Conservation (phyloP, 441 rosid species). For the Erodium chrysanthum region DNA sequence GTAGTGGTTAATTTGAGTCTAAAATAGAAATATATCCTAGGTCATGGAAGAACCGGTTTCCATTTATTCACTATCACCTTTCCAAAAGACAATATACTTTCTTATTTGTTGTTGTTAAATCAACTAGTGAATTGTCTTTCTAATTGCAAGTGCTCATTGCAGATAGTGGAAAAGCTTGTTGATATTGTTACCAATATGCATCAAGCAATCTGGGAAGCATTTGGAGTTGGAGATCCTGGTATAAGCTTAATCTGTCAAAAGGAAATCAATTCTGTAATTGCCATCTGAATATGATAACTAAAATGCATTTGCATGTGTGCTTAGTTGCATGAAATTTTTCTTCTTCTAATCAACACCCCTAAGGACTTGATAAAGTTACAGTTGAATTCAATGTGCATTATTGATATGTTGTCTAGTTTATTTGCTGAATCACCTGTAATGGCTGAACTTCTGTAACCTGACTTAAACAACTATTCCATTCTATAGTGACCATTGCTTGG, state of each 20-base stretch:
- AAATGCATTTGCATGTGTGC: background rate
- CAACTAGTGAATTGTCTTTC: background rate
- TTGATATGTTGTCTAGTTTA: too few species aligned
- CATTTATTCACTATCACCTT: background rate
- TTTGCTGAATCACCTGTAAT: too few species aligned
- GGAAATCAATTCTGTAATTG: background rate
- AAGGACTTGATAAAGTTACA: too few species aligned
- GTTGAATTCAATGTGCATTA: too few species aligned
- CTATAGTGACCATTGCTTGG: too few species aligned
- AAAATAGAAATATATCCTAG: background rate
- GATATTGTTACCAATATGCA: slow-evolving; percentile 63
- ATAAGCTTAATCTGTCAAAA: slow-evolving; percentile 14
- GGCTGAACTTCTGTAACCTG: too few species aligned
- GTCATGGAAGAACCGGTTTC: background rate
- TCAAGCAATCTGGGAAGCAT: slow-evolving; percentile 65
- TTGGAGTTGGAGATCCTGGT: slow-evolving; percentile 44
- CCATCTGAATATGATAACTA: background rate
- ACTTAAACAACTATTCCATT: too few species aligned
- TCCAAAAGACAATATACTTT: background rate
- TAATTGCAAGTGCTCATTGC: slow-evolving; percentile 24
- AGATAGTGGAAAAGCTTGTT: slow-evolving; percentile 77
- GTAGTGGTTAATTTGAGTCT: background rate
- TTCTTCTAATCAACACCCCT: too few species aligned
- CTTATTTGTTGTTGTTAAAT: background rate
- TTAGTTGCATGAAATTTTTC: background rate